Evolutionary conservation across 2,329 filamentous ascomycete species (phyloP).

Genomic region (Aphanoascus verrucosus): DNA sequence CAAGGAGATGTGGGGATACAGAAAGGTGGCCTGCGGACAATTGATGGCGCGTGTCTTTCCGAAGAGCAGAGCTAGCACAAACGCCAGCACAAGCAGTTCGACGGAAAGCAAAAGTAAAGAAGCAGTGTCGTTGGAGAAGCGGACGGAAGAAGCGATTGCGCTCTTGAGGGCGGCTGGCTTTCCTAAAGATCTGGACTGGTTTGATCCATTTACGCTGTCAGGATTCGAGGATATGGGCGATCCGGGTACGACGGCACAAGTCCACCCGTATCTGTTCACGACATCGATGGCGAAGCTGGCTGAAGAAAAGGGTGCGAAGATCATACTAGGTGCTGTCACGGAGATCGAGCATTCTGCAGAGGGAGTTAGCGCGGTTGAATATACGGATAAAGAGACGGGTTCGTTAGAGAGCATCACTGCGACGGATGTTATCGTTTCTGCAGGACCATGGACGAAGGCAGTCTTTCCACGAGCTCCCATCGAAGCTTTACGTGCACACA

Average conservation of each 20-base stretch:
- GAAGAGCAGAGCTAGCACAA: conserved; percentile 20
- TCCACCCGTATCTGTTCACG: conserved; percentile 87
- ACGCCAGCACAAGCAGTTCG: conserved; percentile 23
- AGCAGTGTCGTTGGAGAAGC: conserved; percentile 16
- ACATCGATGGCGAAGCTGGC: conserved; percentile 71
- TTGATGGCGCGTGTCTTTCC: conserved; percentile 41
- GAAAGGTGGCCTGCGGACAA: conserved; percentile 63
- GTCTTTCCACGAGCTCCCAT: conserved; percentile 49
- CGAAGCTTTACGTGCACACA: conserved; percentile 50
- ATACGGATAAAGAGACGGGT: conserved; percentile 44
- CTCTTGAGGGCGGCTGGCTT: conserved; percentile 50
- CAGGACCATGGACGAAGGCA: conserved; percentile 51
- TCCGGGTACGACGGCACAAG: conserved; percentile 73
- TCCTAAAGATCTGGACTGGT: conserved; percentile 74
- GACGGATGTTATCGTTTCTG: conserved; percentile 50
- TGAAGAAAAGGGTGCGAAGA: conserved; percentile 54
- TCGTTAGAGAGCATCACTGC: conserved; percentile 43
- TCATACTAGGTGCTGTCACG: conserved; percentile 60
- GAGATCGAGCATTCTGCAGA: conserved; percentile 48
- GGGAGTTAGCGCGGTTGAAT: conserved; percentile 53
- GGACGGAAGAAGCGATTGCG: conserved; percentile 41
- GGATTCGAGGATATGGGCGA: conserved; percentile 77
- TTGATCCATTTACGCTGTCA: conserved; percentile 55
- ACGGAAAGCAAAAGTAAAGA: conserved; percentile 22
- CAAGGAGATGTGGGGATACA: conserved; percentile 72